phyloP scores from a whole-genome alignment of 805 yeast species.

The Schizosaccharomyces japonicus region DNA sequence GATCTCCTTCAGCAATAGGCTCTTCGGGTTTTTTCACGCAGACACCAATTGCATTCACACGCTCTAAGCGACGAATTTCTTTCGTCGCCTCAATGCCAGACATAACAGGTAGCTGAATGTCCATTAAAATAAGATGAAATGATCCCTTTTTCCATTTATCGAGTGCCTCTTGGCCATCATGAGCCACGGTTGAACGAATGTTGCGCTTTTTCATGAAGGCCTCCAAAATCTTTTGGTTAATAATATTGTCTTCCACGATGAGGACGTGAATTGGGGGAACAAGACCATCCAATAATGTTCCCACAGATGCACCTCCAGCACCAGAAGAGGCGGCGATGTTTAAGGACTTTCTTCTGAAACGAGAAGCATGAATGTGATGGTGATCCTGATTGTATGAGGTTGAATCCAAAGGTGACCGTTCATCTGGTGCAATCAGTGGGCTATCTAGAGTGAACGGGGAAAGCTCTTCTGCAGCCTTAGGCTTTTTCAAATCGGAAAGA shows the following conservation, averaged over 20 bases:
- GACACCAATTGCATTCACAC: slow-evolving; percentile 53
- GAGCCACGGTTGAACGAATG: slow-evolving; percentile 65
- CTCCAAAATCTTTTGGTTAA: slow-evolving; percentile 76
- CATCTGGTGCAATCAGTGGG: too few relatives aligned
- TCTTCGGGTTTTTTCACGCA: slow-evolving; percentile 13
- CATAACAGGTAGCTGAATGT: slow-evolving; percentile 84
- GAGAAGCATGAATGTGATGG: too few relatives aligned
- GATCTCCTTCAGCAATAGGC: slow-evolving; percentile 22
- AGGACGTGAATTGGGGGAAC: slow-evolving; percentile 73
- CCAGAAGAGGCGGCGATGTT: too few relatives aligned
- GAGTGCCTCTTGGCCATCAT: slow-evolving; percentile 83
- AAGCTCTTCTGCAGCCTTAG: too few relatives aligned
- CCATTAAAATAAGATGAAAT: slow-evolving; percentile 85
- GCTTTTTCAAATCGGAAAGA: too few relatives aligned
- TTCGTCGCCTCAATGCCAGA: slow-evolving; percentile 89
- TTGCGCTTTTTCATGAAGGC: slow-evolving; percentile 68
- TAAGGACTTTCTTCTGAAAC: too few relatives aligned
- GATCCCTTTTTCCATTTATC: slow-evolving; percentile 91
- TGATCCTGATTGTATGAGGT: too few relatives aligned
- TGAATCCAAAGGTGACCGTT: too few relatives aligned
- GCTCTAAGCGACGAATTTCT: slow-evolving; percentile 69
- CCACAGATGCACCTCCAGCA: slow-evolving; percentile 5
- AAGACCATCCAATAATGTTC: slow-evolving; percentile 24
- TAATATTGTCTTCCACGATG: slow-evolving; percentile 88
- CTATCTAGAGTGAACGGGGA: too few relatives aligned